Evolutionary conservation across 768 basidiomycete genomes (phyloP).

Genomic region (Mycena rosella): DNA sequence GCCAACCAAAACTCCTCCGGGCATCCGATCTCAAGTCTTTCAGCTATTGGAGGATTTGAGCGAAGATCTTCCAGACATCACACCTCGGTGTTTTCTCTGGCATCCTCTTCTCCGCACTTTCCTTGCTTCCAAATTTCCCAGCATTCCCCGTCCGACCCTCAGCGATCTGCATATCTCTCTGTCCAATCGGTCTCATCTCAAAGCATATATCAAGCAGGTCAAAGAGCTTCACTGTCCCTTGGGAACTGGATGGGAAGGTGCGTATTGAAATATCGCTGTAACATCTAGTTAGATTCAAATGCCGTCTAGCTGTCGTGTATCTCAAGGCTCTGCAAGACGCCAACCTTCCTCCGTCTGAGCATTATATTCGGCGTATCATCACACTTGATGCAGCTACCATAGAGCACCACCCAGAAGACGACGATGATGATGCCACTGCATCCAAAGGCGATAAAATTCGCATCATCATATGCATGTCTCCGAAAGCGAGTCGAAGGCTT

Average conservation of each 20-base stretch:
- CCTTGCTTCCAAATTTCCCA: constrained; percentile 19
- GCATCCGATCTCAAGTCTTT: no score
- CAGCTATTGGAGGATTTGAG: constrained; percentile 21
- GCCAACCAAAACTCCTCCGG: no score
- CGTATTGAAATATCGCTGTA: no score
- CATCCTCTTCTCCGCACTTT: constrained; percentile 29
- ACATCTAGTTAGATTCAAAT: no score
- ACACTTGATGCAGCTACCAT: no score
- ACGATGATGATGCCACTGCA: constrained; percentile 25
- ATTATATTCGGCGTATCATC: no score
- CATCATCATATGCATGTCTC: constrained; percentile 43
- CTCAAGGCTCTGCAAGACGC: no score
- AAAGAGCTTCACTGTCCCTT: not conserved
- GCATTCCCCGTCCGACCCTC: constrained; percentile 27
- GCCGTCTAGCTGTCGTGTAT: no score
- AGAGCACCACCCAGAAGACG: no score
- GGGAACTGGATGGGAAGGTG: constrained; percentile 14
- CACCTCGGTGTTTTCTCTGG: constrained; percentile 32
- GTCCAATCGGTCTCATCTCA: constrained; percentile 36
- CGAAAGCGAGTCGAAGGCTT: constrained; percentile 35
- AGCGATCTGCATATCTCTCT: constrained; percentile 39
- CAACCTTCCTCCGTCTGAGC: no score
- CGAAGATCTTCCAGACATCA: constrained; percentile 39
- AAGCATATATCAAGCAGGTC: constrained; percentile 8
- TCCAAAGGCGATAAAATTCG: constrained; percentile 16